These are phyloP conservation scores for Cladosporium austrohemisphaericum DNA, from an alignment of 2,329 filamentous ascomycete genomes.

Conservation along the genomic window DNA sequence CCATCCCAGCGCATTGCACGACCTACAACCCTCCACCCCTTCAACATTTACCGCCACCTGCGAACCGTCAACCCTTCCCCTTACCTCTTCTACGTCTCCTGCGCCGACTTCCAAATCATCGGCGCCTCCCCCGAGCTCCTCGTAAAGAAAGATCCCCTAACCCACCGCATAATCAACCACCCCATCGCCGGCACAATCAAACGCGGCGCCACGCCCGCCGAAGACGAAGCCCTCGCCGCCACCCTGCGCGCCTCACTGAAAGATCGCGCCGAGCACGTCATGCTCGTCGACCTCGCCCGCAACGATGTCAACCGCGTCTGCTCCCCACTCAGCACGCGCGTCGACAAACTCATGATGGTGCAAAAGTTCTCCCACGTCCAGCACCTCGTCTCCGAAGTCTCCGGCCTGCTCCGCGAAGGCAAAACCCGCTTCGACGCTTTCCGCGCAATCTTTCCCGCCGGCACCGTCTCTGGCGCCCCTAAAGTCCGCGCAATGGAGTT, in stretches of 20 bases:
- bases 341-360: constrained; percentile 91
- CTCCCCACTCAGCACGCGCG: constrained; percentile 81
- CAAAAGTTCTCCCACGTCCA: constrained; percentile 96
- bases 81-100: constrained; percentile 95
- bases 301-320: constrained; percentile 97
- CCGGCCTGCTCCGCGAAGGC: constrained; percentile 74
- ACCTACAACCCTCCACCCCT: constrained; percentile 86
- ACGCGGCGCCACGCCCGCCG: constrained; percentile 72
- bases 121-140: constrained; percentile 92
- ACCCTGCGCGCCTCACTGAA: constrained; percentile 78
- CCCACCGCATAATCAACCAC: constrained; percentile 85
- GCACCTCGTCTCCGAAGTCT: constrained; percentile 94
- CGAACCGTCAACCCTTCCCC: constrained; percentile 97
- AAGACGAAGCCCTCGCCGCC: constrained; percentile 74
- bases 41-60: constrained; percentile 95
- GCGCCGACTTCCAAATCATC: constrained; percentile 87
- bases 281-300: constrained; percentile 92
- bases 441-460: constrained; percentile 88
- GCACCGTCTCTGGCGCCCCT: constrained; percentile 90
- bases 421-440: constrained; percentile 95
- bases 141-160: constrained; percentile 70
- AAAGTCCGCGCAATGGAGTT: constrained; percentile 97
- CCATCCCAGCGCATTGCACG: constrained; percentile 90
- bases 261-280: constrained; percentile 92
- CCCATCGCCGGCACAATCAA: constrained; percentile 95